Evolutionary conservation across 495 filamentous ascomycete species (phyloP).

Genomic region (Aspergillus cristatus): DNA sequence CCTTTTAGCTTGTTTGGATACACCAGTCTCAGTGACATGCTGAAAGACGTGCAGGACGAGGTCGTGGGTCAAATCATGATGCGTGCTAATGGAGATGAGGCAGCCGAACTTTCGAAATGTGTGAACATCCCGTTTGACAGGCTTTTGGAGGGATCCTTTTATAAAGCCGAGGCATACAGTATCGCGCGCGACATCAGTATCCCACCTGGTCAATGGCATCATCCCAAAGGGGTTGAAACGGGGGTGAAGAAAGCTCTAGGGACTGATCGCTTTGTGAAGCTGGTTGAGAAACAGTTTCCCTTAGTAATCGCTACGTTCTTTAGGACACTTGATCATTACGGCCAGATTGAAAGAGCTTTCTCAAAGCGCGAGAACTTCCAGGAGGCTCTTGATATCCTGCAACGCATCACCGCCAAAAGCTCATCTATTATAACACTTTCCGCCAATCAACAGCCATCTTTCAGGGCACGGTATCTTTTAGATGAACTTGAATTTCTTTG

Average conservation of each 20-base stretch:
- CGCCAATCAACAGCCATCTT: conserved; percentile 74
- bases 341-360: conserved; percentile 65
- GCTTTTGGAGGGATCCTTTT: conserved; percentile 60
- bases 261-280: conserved; percentile 47
- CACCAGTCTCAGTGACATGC: conserved; percentile 53
- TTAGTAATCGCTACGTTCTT: conserved; percentile 69
- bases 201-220: conserved; percentile 38
- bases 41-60: conserved; percentile 69
- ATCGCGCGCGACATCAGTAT: conserved; percentile 68
- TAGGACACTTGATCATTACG: conserved; percentile 58
- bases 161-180: conserved; percentile 74
- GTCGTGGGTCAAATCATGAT: conserved; percentile 75
- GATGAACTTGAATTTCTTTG: conserved; percentile 70
- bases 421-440: conserved; percentile 52
- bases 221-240: conserved; percentile 55
- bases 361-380: conserved; percentile 49
- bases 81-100: conserved; percentile 60
- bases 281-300: conserved; percentile 60
- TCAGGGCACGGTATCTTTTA: conserved; percentile 64
- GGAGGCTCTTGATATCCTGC: conserved; percentile 52
- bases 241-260: conserved; percentile 62
- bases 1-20: conserved; percentile 82
- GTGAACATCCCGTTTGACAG: conserved; percentile 46
- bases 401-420: conserved; percentile 55
- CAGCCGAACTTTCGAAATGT: conserved; percentile 44